phyloP scores from a whole-genome alignment of 345 rosid genomes.

The Salix arbutifolia region DNA sequence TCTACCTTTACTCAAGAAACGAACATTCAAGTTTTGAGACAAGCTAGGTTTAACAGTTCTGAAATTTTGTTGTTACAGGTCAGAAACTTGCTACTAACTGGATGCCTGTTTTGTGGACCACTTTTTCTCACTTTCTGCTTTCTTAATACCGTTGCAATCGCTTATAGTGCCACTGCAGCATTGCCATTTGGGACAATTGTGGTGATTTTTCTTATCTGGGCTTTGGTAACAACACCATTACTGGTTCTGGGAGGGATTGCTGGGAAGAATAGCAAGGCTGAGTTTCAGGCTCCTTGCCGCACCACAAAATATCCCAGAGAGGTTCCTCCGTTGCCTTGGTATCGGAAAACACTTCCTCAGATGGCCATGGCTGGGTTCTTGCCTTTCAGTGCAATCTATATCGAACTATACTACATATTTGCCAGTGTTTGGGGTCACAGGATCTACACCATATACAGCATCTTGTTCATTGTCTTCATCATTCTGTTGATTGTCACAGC shows the following conservation, averaged over 20 bases:
- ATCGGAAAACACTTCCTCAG: slow-evolving; percentile 27
- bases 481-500: slow-evolving; percentile 85
- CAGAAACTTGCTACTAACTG: slow-evolving; percentile 26
- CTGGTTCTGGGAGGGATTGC: slow-evolving; percentile 33
- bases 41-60: neutral
- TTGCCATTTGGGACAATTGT: slow-evolving; percentile 30
- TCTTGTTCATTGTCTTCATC: slow-evolving; percentile 73
- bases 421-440: slow-evolving; percentile 92
- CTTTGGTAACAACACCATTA: slow-evolving; percentile 26
- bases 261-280: slow-evolving; percentile 29
- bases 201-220: slow-evolving; percentile 29
- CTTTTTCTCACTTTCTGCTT: slow-evolving; percentile 29
- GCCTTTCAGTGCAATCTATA: slow-evolving; percentile 81
- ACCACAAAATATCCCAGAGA: slow-evolving; percentile 34
- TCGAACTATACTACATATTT: slow-evolving; percentile 81
- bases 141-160: slow-evolving; percentile 31
- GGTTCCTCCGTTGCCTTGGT: slow-evolving; percentile 32
- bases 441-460: slow-evolving; percentile 82
- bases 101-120: slow-evolving; percentile 28
- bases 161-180: slow-evolving; percentile 31
- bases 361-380: slow-evolving; percentile 37
- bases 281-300: slow-evolving; percentile 32
- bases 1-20: neutral
- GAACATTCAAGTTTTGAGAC: neutral
- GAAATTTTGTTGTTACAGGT: slow-evolving; percentile 16